A percentile compares a stretch with the other conserved stretches of the same genome.
These are phyloP conservation scores for Letharia lupina DNA, from an alignment of 495 filamentous ascomycete genomes.

Conservation along the genomic window DNA sequence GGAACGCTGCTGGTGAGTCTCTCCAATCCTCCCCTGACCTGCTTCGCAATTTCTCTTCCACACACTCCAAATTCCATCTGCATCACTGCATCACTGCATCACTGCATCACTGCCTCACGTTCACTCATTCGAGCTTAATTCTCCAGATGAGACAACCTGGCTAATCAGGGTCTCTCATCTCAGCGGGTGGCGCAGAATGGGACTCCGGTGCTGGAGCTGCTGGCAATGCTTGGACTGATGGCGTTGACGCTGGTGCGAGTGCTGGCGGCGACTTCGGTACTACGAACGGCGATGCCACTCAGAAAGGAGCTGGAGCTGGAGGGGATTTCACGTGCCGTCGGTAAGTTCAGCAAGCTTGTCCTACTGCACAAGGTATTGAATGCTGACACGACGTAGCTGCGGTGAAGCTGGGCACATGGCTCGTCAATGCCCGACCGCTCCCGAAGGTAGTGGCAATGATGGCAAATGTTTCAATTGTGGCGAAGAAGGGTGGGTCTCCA, in stretches of 20 bases:
- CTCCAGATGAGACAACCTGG: not conserved
- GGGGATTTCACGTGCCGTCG: conserved; percentile 31
- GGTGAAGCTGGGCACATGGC: conserved; percentile 46
- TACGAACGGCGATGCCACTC: conserved; percentile 8
- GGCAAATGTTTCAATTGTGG: conserved; percentile 73
- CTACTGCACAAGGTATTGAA: not conserved
- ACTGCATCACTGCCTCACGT: not conserved
- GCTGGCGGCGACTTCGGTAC: conserved; percentile 10
- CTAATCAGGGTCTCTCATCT: not conserved
- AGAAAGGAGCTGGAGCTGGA: conserved; percentile 11
- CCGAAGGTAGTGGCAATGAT: conserved; percentile 35
- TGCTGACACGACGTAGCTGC: conserved; percentile 36
- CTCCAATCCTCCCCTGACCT: not conserved
- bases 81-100: not conserved
- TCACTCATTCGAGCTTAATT: not conserved
- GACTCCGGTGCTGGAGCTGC: conserved; percentile 11
- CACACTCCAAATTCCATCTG: too few relatives aligned
- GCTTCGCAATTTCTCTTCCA: not conserved
- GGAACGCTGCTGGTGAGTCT: conserved; percentile 9
- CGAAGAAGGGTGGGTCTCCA: conserved; percentile 50
- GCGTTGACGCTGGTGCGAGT: conserved; percentile 20
- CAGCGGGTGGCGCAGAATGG: conserved; percentile 10
- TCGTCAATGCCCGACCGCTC: conserved; percentile 48
- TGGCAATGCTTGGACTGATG: conserved; percentile 4
- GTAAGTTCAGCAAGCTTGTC: conserved; percentile 1